Evolutionary conservation across 352 stramenopile species (phyloP).

Genomic region (Globisporangium sylvaticum): DNA sequence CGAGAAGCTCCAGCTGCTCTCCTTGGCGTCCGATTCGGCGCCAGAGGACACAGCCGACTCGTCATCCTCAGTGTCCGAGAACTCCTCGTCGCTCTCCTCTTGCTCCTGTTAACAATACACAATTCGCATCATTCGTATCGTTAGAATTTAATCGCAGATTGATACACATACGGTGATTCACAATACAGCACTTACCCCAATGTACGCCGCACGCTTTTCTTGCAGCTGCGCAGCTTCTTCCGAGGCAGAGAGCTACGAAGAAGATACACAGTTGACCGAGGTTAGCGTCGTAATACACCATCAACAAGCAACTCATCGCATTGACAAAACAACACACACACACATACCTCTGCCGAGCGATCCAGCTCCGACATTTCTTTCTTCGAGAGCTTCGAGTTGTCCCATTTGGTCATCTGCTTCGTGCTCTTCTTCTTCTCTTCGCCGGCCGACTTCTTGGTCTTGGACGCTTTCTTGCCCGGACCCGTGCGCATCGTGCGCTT

Average conservation of each 20-base stretch:
- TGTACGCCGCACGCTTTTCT: constrained; percentile 76
- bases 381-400: constrained; percentile 81
- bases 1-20: constrained; percentile 71
- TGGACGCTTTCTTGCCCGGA: constrained; percentile 47
- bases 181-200: constrained; percentile 50
- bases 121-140: neutral
- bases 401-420: constrained; percentile 86
- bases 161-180: neutral
- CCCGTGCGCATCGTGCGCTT: constrained; percentile 63
- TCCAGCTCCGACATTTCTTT: constrained; percentile 78
- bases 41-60: constrained; percentile 65
- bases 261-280: neutral
- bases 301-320: neutral
- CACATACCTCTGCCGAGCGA: constrained; percentile 57
- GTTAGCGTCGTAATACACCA: neutral
- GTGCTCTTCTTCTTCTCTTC: constrained; percentile 46
- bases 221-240: constrained; percentile 69
- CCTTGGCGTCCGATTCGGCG: constrained; percentile 61
- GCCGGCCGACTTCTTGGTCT: constrained; percentile 38
- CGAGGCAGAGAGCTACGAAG: constrained; percentile 46
- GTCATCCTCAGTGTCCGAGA: constrained; percentile 58
- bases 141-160: neutral
- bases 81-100: constrained; percentile 62
- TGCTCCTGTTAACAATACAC: constrained; percentile 36
- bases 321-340: neutral